These are phyloP conservation scores for Filosporella fistucella DNA, from an alignment of 495 filamentous ascomycete genomes.

Conservation along the genomic window DNA sequence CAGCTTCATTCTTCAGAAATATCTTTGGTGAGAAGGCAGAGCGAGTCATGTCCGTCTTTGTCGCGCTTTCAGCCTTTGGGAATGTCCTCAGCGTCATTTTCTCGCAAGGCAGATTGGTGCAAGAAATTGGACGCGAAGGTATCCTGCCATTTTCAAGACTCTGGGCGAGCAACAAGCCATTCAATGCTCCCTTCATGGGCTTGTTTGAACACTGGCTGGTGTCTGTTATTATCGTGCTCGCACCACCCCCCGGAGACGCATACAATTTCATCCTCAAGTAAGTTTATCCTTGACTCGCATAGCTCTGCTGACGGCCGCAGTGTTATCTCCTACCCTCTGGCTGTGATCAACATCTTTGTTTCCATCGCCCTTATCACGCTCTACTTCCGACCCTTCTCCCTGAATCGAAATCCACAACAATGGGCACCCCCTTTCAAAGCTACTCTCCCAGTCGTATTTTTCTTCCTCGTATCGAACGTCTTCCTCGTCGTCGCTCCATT, in stretches of 20 bases:
- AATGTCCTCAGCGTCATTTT: conserved; percentile 70
- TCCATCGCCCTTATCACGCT: conserved; percentile 51
- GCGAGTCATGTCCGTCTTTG: conserved; percentile 62
- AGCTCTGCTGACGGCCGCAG: conserved; percentile 30
- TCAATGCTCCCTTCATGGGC: conserved; percentile 55
- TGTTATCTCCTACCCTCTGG: conserved; percentile 57
- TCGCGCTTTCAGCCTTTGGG: conserved; percentile 67
- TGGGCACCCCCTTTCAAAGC: conserved; percentile 36
- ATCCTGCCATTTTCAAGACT: conserved; percentile 56
- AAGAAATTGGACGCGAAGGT: conserved; percentile 63
- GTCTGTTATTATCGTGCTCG: conserved; percentile 55
- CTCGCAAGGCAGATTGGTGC: conserved; percentile 60
- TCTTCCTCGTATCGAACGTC: conserved; percentile 46
- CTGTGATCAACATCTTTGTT: conserved; percentile 57
- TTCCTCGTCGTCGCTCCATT: conserved; percentile 47
- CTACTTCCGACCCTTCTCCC: conserved; percentile 41
- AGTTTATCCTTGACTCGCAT: conserved; percentile 21
- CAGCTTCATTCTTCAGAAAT: conserved; percentile 62
- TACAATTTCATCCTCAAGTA: conserved; percentile 63
- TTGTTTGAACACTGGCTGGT: conserved; percentile 59
- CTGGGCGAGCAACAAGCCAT: conserved; percentile 63
- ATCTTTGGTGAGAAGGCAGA: conserved; percentile 57
- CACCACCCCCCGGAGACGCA: conserved; percentile 58
- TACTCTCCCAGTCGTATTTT: conserved; percentile 36
- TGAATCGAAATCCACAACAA: conserved; percentile 28